Evolutionary conservation across 768 basidiomycete genomes (phyloP).

Genomic region (Lactifluus hygrophoroides): DNA sequence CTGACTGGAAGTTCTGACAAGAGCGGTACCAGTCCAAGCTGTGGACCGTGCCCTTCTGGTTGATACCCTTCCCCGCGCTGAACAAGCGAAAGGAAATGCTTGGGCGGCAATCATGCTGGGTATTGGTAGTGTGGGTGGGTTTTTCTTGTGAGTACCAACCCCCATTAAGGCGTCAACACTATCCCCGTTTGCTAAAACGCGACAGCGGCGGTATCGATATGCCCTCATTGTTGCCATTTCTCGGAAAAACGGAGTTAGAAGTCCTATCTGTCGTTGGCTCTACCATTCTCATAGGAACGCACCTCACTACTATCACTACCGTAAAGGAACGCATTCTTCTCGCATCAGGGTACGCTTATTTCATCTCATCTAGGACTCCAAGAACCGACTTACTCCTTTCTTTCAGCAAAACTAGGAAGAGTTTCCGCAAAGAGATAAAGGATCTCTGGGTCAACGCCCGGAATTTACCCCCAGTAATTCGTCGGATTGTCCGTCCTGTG

Average conservation of each 20-base stretch:
- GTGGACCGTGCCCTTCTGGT: conserved; percentile 87
- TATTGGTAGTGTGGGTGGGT: conserved; percentile 76
- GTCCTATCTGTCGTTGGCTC: conserved; percentile 72
- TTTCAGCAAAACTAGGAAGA: conserved; percentile 27
- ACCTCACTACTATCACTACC: conserved; percentile 47
- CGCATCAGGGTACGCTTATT: conserved; percentile 27
- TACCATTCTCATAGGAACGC: conserved; percentile 54
- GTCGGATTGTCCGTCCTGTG: conserved; percentile 34
- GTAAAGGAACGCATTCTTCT: conserved; percentile 74
- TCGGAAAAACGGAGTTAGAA: conserved; percentile 75
- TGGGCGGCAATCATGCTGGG: conserved; percentile 95
- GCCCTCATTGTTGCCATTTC: conserved; percentile 54
- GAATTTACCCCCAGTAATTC: conserved; percentile 37
- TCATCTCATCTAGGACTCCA: neutral
- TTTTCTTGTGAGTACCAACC: conserved; percentile 64
- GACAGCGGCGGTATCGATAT: conserved; percentile 75
- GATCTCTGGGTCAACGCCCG: conserved; percentile 66
- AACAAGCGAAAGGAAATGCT: conserved; percentile 82
- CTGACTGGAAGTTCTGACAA: conserved; percentile 31
- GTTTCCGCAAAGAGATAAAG: conserved; percentile 38
- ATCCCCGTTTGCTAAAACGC: neutral
- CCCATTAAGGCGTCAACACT: neutral
- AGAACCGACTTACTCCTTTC: neutral
- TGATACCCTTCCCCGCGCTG: conserved; percentile 64
- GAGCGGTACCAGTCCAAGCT: conserved; percentile 61